phyloP scores from a whole-genome alignment of 257 asterid species.

The Euphrasia confusa region DNA sequence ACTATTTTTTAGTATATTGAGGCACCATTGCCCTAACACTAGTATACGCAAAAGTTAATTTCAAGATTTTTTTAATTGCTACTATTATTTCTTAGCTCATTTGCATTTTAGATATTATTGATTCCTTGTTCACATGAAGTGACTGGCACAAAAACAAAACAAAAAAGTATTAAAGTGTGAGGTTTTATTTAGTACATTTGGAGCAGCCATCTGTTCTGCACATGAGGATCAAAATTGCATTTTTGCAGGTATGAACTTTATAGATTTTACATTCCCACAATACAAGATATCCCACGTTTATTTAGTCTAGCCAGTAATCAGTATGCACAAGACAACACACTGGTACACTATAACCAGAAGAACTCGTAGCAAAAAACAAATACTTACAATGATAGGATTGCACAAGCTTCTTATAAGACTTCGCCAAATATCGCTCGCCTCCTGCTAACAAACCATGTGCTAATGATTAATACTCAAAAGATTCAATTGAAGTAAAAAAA shows the following conservation, averaged over 20 bases:
- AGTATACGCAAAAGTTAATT: too few relatives aligned
- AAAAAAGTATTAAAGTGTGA: constrained; percentile 14
- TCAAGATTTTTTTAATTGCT: too few relatives aligned
- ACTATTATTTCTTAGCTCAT: too few relatives aligned
- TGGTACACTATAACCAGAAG: neutral
- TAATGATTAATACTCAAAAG: constrained; percentile 13
- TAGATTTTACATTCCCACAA: constrained; percentile 13
- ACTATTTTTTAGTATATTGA: too few relatives aligned
- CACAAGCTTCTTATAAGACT: constrained; percentile 21
- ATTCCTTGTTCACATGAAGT: too few relatives aligned
- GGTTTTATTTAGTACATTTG: neutral
- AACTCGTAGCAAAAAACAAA: neutral
- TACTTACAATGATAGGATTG: constrained; percentile 31
- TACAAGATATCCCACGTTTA: constrained; percentile 26
- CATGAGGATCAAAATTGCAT: constrained; percentile 40
- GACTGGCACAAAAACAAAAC: neutral
- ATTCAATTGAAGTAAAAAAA: constrained; percentile 6
- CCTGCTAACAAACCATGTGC: constrained; percentile 26
- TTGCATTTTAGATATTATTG: neutral
- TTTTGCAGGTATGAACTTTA: constrained; percentile 29
- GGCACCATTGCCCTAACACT: too few relatives aligned
- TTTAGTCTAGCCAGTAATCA: constrained; percentile 27
- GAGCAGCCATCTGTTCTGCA: constrained; percentile 21
- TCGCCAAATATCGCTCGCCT: constrained; percentile 9
- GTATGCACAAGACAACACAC: constrained; percentile 33